Evolutionary conservation across 1,284 basidiomycete species (phyloP).

Genomic region (Malassezia brasiliensis): DNA sequence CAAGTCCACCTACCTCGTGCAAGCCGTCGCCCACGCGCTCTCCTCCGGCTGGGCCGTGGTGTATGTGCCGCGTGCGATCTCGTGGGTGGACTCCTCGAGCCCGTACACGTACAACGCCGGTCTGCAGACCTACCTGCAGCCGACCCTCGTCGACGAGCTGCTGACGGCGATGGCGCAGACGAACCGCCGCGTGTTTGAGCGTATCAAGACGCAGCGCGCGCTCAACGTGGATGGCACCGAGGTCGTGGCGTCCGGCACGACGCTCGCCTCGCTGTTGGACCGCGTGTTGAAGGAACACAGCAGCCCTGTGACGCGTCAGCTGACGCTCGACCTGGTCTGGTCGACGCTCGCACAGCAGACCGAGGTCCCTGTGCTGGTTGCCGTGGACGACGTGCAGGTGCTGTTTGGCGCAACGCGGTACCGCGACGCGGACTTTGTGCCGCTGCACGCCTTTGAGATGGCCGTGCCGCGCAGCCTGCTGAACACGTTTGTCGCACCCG

Average conservation of each 20-base stretch:
- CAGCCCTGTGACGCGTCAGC: conserved; percentile 47
- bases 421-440: conserved; percentile 65
- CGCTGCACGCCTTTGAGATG: conserved; percentile 69
- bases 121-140: conserved; percentile 70
- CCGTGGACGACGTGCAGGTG: conserved; percentile 76
- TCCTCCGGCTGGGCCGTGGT: conserved; percentile 70
- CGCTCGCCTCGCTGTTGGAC: conserved; percentile 21
- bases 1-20: conserved; percentile 72
- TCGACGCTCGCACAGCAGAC: conserved; percentile 61
- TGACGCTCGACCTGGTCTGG: conserved; percentile 61
- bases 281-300: conserved; percentile 8
- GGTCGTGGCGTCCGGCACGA: conserved; percentile 18
- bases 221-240: conserved; percentile 18
- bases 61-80: conserved; percentile 72
- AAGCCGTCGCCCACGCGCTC: conserved; percentile 65
- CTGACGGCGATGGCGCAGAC: conserved; percentile 45
- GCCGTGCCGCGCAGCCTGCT: conserved; percentile 59
- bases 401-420: conserved; percentile 66
- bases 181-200: conserved; percentile 38
- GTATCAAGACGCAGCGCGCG: conserved; percentile 17
- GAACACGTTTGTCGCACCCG: conserved; percentile 19
- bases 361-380: conserved; percentile 64
- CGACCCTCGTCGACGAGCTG: conserved; percentile 50
- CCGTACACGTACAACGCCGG: conserved; percentile 65
- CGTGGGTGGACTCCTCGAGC: conserved; percentile 68